Percentiles rank a stretch among this genome's conserved stretches.
Conservation (phyloP, 306 rosid species). For the Crotalaria pallida region DNA sequence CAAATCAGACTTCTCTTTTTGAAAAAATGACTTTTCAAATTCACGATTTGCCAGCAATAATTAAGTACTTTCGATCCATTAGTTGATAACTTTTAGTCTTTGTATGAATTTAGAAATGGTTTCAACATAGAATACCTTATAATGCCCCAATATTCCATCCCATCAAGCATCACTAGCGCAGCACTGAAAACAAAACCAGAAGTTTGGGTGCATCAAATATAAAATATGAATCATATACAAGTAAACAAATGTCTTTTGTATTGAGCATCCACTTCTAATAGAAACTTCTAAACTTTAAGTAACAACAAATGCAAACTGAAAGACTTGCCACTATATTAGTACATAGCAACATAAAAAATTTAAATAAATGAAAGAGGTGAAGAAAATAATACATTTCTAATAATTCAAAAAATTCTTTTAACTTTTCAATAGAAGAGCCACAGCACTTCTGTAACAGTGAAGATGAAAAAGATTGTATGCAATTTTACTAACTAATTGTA, state of each 20-base stretch:
- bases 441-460: neutral
- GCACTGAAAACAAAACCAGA: constrained; percentile 52
- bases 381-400: neutral
- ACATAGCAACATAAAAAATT: neutral
- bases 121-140: constrained; percentile 54
- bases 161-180: constrained; percentile 77
- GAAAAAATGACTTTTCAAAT: neutral
- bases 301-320: neutral
- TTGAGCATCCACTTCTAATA: neutral
- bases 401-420: constrained; percentile 6
- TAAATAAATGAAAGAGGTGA: neutral
- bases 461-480: neutral
- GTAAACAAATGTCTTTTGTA: neutral
- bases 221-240: neutral
- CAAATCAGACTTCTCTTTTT: neutral
- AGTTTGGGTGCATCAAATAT: constrained; percentile 21
- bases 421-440: neutral
- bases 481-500: neutral
- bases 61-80: neutral
- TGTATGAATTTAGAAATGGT: neutral
- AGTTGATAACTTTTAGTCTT: neutral
- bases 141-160: constrained; percentile 91
- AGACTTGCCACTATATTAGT: neutral
- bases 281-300: neutral
- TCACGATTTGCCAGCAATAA: neutral